Conservation (phyloP, 2,329 filamentous ascomycete genomes). For the Xylaria digitata region DNA sequence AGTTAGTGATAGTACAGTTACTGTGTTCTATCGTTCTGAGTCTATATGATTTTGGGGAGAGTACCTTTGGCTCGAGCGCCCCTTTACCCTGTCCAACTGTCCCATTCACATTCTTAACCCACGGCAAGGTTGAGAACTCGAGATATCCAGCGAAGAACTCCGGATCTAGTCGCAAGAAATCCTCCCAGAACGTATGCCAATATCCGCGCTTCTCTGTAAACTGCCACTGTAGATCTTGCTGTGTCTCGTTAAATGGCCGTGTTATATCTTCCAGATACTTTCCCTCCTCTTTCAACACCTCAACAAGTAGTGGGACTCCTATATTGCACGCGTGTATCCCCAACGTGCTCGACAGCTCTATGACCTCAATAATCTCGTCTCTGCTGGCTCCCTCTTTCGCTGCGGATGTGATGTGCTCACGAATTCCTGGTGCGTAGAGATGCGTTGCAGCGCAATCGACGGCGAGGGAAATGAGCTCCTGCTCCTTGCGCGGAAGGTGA, state of each 20-base stretch:
- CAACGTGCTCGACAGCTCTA: constrained; percentile 57
- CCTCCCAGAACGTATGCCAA: constrained; percentile 60
- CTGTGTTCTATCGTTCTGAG: neutral
- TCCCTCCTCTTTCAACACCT: constrained; percentile 59
- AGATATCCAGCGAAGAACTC: constrained; percentile 61
- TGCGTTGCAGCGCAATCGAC: constrained; percentile 58
- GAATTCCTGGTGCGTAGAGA: constrained; percentile 57
- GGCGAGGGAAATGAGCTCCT: constrained; percentile 56
- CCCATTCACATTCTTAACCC: constrained; percentile 48
- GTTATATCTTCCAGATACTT: constrained; percentile 46
- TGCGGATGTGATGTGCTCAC: constrained; percentile 54
- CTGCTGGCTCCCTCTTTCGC: constrained; percentile 54
- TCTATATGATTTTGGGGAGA: neutral
- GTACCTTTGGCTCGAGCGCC: constrained; percentile 57
- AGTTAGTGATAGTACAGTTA: constrained; percentile 5
- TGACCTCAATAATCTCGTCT: constrained; percentile 58
- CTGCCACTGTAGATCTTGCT: constrained; percentile 54
- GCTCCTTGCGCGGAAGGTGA: constrained; percentile 55
- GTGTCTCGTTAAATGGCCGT: constrained; percentile 50
- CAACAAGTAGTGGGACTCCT: constrained; percentile 58
- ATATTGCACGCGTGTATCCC: constrained; percentile 61
- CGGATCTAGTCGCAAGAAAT: constrained; percentile 56
- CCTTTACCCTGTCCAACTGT: constrained; percentile 38
- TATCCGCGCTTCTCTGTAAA: constrained; percentile 60
- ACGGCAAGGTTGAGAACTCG: constrained; percentile 59